phyloP scores from a whole-genome alignment of 768 basidiomycete species.

The Cubamyces sp. region DNA sequence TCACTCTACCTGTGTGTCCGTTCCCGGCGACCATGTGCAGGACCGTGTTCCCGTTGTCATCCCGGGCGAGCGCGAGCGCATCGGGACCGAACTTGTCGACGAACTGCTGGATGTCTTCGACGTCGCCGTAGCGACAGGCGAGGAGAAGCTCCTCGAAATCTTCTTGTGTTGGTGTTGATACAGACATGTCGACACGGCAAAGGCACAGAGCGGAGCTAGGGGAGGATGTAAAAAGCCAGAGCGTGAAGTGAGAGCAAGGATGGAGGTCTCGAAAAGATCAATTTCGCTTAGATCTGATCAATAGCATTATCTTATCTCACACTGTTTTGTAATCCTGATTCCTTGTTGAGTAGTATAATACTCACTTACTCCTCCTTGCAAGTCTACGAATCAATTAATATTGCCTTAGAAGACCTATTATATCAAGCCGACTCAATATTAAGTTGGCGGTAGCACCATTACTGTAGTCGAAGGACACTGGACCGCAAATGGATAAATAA shows the following conservation, averaged over 20 bases:
- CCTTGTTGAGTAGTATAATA: too few relatives aligned
- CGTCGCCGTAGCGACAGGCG: conserved; percentile 85
- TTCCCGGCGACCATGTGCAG: conserved; percentile 91
- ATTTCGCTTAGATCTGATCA: background rate
- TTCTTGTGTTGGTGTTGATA: conserved; percentile 25
- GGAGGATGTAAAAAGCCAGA: background rate
- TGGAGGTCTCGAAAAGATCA: background rate
- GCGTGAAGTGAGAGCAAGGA: too few relatives aligned
- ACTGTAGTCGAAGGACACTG: too few relatives aligned
- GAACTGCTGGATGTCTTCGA: conserved; percentile 75
- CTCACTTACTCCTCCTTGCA: too few relatives aligned
- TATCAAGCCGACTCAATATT: too few relatives aligned
- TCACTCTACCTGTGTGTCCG: conserved; percentile 78
- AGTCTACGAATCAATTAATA: too few relatives aligned
- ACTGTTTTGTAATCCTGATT: too few relatives aligned
- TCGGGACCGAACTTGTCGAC: conserved; percentile 58
- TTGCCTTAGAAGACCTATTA: too few relatives aligned
- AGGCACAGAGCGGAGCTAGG: background rate
- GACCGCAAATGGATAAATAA: background rate
- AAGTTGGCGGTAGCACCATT: too few relatives aligned
- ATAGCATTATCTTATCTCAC: too few relatives aligned
- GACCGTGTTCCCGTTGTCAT: conserved; percentile 78
- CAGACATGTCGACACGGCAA: conserved; percentile 8
- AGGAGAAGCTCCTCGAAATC: conserved; percentile 81
- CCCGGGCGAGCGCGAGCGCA: conserved; percentile 54